Conservation (phyloP, 192 early-diverging fungal genomes). For the Lobosporangium transversale region DNA sequence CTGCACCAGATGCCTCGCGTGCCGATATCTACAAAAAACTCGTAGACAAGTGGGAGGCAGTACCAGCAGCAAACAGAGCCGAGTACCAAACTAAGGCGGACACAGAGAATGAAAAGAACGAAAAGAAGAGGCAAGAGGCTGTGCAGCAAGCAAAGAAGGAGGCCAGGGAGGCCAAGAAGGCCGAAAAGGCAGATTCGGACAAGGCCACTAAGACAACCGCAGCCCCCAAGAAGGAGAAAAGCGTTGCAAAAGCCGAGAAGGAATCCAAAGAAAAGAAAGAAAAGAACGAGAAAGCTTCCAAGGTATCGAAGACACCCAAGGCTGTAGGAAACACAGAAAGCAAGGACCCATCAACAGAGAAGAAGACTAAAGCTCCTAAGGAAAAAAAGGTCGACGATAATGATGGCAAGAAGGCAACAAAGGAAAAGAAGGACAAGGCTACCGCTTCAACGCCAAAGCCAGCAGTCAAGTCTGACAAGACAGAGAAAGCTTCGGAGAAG, state of each 20-base stretch:
- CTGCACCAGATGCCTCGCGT: slow-evolving; percentile 39
- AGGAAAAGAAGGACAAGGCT: slow-evolving; percentile 32
- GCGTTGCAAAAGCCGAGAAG: not conserved
- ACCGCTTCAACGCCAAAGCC: slow-evolving; percentile 4
- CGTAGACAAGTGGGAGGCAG: slow-evolving; percentile 49
- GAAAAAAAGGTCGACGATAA: slow-evolving; percentile 11
- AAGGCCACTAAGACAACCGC: not conserved
- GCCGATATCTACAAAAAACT: slow-evolving; percentile 44
- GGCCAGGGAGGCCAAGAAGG: slow-evolving; percentile 22
- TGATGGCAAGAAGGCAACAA: slow-evolving; percentile 21
- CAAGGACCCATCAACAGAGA: slow-evolving; percentile 1
- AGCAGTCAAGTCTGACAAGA: slow-evolving; percentile 12
- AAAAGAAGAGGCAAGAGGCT: slow-evolving; percentile 26
- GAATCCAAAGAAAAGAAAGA: slow-evolving; percentile 3
- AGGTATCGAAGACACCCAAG: slow-evolving; percentile 11
- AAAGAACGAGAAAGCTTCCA: not conserved
- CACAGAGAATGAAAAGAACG: slow-evolving; percentile 33
- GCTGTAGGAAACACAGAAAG: not conserved
- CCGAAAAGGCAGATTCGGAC: slow-evolving; percentile 3
- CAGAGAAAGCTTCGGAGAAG: slow-evolving; percentile 6
- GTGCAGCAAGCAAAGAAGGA: slow-evolving; percentile 32
- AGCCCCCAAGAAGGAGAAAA: slow-evolving; percentile 15
- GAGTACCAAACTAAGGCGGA: slow-evolving; percentile 39
- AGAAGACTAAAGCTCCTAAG: slow-evolving; percentile 12
- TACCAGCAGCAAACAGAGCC: slow-evolving; percentile 16